phyloP scores from a whole-genome alignment of 2,329 filamentous ascomycete genomes.

The Pseudofabraea citricarpa region DNA sequence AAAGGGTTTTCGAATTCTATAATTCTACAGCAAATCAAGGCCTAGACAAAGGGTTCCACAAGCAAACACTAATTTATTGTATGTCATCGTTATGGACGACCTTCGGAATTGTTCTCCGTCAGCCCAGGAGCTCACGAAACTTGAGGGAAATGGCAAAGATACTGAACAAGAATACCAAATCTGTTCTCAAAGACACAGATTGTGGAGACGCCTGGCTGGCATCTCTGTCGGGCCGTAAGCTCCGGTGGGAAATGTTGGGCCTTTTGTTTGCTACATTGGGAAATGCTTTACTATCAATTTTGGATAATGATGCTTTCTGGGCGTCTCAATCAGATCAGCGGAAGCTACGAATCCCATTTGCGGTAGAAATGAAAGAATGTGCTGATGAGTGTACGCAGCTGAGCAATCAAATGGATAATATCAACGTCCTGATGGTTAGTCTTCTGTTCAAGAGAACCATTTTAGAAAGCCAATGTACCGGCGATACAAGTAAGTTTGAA shows the following conservation, averaged over 20 bases:
- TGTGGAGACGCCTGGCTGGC: constrained; percentile 8
- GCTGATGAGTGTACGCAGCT: constrained; percentile 12
- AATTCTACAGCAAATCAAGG: constrained; percentile 1
- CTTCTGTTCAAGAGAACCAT: constrained; percentile 13
- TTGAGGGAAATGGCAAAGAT: constrained; percentile 6
- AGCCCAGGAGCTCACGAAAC: neutral
- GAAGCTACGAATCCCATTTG: constrained; percentile 1
- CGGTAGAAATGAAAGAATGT: constrained; percentile 9
- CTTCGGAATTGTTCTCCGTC: constrained; percentile 4
- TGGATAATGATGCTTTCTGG: constrained; percentile 7
- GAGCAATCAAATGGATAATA: constrained; percentile 4
- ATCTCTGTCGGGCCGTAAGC: constrained; percentile 9
- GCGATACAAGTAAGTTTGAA: constrained; percentile 13
- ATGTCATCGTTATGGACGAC: constrained; percentile 4
- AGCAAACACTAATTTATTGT: constrained; percentile 3
- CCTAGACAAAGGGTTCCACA: constrained; percentile 8
- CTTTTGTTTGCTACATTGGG: constrained; percentile 9
- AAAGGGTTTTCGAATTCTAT: neutral
- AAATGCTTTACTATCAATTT: constrained; percentile 1
- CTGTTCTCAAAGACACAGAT: neutral
- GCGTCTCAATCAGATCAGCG: neutral
- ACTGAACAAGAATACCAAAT: constrained; percentile 7
- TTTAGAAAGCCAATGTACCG: constrained; percentile 12
- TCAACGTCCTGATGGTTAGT: constrained; percentile 8
- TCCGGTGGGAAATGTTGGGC: constrained; percentile 14